Conservation (phyloP, 1,284 basidiomycete genomes). For the Megacollybia platyphylla region DNA sequence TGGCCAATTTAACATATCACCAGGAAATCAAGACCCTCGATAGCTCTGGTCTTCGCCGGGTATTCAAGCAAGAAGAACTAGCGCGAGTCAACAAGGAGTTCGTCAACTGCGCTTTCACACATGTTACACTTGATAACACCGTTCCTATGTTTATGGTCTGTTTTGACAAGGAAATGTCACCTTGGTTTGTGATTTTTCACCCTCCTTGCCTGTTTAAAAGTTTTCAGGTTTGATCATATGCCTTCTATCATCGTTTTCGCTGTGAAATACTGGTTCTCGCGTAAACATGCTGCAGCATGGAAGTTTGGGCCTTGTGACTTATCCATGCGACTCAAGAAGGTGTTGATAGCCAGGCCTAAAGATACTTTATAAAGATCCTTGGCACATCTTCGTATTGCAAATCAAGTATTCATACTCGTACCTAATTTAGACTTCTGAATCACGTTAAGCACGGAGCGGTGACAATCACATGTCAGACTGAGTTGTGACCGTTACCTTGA, state of each 20-base stretch:
- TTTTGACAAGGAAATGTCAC: background rate
- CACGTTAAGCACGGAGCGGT: no score
- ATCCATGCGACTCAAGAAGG: background rate
- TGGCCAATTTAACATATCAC: background rate
- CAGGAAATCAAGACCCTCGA: slow-evolving; percentile 12
- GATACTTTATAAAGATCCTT: no score
- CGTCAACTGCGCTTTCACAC: slow-evolving; percentile 6
- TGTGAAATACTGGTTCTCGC: background rate
- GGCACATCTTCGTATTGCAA: no score
- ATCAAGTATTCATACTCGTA: no score
- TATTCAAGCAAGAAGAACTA: slow-evolving; percentile 12
- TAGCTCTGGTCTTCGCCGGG: slow-evolving; percentile 8
- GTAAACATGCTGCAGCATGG: background rate
- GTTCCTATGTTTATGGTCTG: background rate
- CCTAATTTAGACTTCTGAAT: no score
- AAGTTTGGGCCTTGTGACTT: background rate
- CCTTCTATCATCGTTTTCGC: background rate
- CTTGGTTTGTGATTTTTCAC: background rate
- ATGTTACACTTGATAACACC: background rate
- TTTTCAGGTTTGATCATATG: background rate
- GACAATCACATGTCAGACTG: no score
- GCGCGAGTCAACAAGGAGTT: slow-evolving; percentile 11
- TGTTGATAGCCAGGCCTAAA: no score
- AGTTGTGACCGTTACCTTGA: no score
- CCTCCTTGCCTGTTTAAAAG: background rate